Evolutionary conservation across 129 eudicot genomes (phyloP).

Genomic region (Pseudognaphalium luteoalbum): DNA sequence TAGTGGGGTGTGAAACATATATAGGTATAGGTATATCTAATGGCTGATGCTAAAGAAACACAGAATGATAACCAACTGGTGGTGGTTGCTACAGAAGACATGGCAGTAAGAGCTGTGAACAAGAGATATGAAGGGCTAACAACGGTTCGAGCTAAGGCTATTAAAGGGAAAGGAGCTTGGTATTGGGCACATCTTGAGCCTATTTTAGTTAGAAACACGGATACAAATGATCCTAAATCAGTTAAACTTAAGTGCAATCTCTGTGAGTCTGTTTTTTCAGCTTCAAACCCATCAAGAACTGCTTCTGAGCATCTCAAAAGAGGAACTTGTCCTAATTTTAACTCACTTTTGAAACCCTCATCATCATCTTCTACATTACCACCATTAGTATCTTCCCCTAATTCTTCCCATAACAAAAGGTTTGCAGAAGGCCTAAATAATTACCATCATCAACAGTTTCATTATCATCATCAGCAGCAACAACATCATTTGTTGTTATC

Average conservation of each 20-base stretch:
- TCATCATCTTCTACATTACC: constrained; percentile 42
- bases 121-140: constrained; percentile 62
- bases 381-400: constrained; percentile 49
- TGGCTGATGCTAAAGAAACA: constrained; percentile 43
- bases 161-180: constrained; percentile 82
- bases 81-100: constrained; percentile 40
- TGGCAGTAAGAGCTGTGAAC: constrained; percentile 43
- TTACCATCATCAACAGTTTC: constrained; percentile 4
- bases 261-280: constrained; percentile 66
- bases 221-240: constrained; percentile 53
- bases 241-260: constrained; percentile 66
- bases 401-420: constrained; percentile 38
- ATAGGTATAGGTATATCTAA: not conserved
- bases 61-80: constrained; percentile 30
- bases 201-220: constrained; percentile 46
- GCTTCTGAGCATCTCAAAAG: constrained; percentile 80
- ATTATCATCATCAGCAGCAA: not conserved
- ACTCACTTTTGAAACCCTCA: constrained; percentile 44
- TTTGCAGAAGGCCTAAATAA: constrained; percentile 16
- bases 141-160: constrained; percentile 60
- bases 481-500: constrained; percentile 45
- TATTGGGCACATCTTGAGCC: constrained; percentile 81
- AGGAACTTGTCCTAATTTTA: constrained; percentile 75
- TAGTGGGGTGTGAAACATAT: no score
- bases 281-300: constrained; percentile 81